These are phyloP conservation scores for Juglanconis oblonga DNA, from an alignment of 2,329 filamentous ascomycete species.

Conservation along the genomic window DNA sequence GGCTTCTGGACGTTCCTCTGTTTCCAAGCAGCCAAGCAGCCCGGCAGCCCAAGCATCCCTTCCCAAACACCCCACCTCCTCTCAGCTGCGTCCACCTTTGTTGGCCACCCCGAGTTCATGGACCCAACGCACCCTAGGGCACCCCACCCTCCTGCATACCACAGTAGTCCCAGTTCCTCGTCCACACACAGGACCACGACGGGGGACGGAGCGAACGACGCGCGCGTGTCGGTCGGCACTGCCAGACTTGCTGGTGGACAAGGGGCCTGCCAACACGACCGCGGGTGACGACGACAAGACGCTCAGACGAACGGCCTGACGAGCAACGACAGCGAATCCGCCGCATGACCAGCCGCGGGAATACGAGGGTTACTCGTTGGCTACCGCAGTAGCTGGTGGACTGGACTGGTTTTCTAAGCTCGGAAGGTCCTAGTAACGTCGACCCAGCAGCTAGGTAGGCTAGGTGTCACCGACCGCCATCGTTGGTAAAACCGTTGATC, in stretches of 20 bases:
- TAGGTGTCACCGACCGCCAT: slow-evolving; percentile 2
- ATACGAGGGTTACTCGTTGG: background rate
- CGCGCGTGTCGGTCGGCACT: slow-evolving; percentile 1
- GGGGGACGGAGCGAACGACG: slow-evolving; percentile 11
- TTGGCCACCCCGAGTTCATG: slow-evolving; percentile 10
- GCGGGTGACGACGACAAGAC: background rate
- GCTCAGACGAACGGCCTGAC: background rate
- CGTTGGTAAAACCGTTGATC: background rate
- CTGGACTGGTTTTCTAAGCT: background rate
- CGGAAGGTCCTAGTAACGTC: background rate
- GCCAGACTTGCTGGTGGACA: background rate
- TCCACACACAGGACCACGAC: slow-evolving; percentile 12
- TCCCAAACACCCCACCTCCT: slow-evolving; percentile 3
- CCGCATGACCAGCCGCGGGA: background rate
- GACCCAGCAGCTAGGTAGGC: background rate
- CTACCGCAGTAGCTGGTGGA: background rate
- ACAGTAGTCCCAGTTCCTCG: background rate
- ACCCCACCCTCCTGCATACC: slow-evolving; percentile 12
- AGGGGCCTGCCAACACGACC: background rate
- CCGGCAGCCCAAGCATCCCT: background rate
- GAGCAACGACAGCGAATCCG: background rate
- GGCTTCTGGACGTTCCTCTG: slow-evolving; percentile 6
- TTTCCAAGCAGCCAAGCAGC: slow-evolving; percentile 6
- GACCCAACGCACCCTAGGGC: background rate
- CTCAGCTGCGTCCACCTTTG: slow-evolving; percentile 15